A percentile compares a stretch with the other conserved stretches of the same genome.
Conservation (phyloP, 139 green algal species). For the Eudorina sp. region DNA sequence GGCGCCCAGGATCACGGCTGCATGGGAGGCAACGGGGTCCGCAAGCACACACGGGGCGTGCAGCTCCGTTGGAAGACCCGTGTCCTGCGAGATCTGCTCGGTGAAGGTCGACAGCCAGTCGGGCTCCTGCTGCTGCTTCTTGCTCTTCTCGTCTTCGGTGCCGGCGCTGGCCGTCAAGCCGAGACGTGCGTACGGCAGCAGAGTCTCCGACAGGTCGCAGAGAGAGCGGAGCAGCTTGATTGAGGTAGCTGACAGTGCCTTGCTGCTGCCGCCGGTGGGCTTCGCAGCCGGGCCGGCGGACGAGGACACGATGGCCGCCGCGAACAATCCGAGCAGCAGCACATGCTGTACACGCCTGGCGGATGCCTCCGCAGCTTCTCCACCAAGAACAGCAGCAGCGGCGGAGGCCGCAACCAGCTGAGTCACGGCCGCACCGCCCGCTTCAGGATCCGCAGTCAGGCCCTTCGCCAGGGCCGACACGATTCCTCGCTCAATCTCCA, state of each 20-base stretch:
- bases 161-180: neutral
- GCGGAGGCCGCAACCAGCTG: slow-evolving; percentile 15
- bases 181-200: slow-evolving; percentile 14
- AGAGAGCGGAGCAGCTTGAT: neutral
- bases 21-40: neutral
- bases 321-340: slow-evolving; percentile 51
- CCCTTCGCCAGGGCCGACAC: slow-evolving; percentile 14
- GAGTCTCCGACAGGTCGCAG: neutral
- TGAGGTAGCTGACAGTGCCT: neutral
- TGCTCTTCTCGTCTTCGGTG: no score
- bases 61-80: neutral
- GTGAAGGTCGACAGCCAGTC: neutral
- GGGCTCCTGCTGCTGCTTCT: no score
- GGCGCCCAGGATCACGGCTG: neutral
- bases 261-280: no score
- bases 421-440: neutral
- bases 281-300: no score
- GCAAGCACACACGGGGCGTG: neutral
- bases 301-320: neutral
- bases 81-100: neutral
- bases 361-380: neutral
- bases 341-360: slow-evolving; percentile 48
- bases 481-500: neutral
- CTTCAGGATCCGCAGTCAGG: neutral
- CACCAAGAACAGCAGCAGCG: neutral